Conservation (phyloP, 805 yeast genomes). For the Kurtzmaniella cleridarum region DNA sequence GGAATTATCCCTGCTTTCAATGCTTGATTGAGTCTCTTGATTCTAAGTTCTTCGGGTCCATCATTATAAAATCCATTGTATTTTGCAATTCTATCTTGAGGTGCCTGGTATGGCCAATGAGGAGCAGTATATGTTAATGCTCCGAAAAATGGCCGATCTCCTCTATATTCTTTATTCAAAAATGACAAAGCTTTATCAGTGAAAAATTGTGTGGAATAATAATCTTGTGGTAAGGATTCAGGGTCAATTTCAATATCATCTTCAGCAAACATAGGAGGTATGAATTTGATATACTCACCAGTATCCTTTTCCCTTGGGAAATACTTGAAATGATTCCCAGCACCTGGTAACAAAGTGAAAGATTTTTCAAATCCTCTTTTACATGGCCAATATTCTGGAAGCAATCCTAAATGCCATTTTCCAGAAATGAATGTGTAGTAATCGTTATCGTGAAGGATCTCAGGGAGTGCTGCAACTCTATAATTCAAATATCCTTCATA, state of each 20-base stretch:
- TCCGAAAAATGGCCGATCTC: conserved; percentile 50
- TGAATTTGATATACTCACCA: conserved; percentile 25
- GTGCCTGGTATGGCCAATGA: conserved; percentile 65
- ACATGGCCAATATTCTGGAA: conserved; percentile 43
- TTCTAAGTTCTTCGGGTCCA: conserved; percentile 44
- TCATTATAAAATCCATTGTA: conserved; percentile 43
- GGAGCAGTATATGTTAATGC: conserved; percentile 57
- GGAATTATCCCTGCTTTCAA: conserved; percentile 42
- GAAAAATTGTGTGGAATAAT: conserved; percentile 40
- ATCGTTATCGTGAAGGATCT: conserved; percentile 42
- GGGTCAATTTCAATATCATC: conserved; percentile 34
- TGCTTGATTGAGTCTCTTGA: conserved; percentile 34
- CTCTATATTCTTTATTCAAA: conserved; percentile 22
- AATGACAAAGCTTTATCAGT: conserved; percentile 40
- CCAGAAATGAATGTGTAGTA: conserved; percentile 51
- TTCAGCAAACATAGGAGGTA: conserved; percentile 36
- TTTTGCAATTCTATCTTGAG: conserved; percentile 39
- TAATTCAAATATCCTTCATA: conserved; percentile 51
- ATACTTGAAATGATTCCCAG: conserved; percentile 51
- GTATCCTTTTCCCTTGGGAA: conserved; percentile 27
- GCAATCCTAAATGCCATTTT: conserved; percentile 56
- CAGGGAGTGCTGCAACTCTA: conserved; percentile 49
- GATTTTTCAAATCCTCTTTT: conserved; percentile 47
- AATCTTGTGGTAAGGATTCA: conserved; percentile 41
- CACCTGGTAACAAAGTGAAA: conserved; percentile 49